phyloP scores from a whole-genome alignment of 139 green algal genomes.

The Closterium sp. region DNA sequence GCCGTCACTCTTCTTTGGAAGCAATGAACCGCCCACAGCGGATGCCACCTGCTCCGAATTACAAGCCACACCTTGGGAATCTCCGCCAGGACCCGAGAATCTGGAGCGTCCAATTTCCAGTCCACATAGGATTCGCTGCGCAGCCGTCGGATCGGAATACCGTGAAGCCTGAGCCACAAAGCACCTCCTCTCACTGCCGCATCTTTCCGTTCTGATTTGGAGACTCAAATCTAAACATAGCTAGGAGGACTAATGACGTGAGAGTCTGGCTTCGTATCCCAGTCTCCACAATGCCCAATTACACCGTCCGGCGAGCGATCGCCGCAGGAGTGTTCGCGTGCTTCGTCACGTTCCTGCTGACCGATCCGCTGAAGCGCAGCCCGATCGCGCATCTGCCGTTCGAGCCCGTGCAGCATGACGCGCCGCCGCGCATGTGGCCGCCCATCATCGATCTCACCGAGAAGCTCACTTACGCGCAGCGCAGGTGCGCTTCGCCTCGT shows the following conservation, averaged over 20 bases:
- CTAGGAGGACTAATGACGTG: neutral
- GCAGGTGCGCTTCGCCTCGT: neutral
- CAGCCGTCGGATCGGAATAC: neutral
- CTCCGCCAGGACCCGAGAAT: neutral
- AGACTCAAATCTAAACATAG: no score
- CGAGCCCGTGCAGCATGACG: neutral
- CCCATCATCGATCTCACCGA: neutral
- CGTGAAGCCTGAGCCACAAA: neutral
- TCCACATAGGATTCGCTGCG: neutral
- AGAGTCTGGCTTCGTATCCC: neutral
- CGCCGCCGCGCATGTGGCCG: neutral
- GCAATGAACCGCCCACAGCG: no score
- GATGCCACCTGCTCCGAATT: neutral
- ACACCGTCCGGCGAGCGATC: neutral
- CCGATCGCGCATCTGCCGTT: neutral
- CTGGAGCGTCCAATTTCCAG: neutral
- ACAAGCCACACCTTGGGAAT: neutral
- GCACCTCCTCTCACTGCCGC: no score
- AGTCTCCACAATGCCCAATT: neutral
- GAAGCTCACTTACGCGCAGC: neutral
- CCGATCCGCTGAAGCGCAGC: neutral
- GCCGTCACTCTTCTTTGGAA: no score
- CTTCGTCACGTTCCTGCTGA: neutral
- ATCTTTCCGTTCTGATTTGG: no score
- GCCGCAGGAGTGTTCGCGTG: neutral